Evolutionary conservation across 805 yeast species (phyloP).

Genomic region (Grigorovia jiainica): DNA sequence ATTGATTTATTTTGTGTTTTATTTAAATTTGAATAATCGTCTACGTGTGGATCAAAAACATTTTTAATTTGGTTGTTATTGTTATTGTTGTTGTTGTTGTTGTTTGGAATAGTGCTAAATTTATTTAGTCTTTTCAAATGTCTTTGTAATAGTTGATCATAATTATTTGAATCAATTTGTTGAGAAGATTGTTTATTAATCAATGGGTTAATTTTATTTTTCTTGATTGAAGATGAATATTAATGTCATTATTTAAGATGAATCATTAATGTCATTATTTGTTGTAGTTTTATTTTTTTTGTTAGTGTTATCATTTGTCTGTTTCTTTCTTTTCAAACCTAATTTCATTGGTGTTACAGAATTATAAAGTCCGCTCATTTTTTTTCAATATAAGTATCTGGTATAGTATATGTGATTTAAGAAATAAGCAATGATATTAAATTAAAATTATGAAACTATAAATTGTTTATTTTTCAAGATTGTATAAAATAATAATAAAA

Average conservation of each 20-base stretch:
- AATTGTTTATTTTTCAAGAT: too few relatives aligned
- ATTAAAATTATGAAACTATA: too few relatives aligned
- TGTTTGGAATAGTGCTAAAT: neutral
- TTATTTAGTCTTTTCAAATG: neutral
- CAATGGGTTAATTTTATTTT: too few relatives aligned
- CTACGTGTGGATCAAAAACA: conserved; percentile 11
- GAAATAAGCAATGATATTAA: too few relatives aligned
- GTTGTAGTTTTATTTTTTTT: neutral
- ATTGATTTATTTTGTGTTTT: conserved; percentile 26
- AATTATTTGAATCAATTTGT: neutral
- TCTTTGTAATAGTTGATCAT: neutral
- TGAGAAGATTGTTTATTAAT: neutral
- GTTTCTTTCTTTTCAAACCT: neutral
- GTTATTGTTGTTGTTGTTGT: too few relatives aligned
- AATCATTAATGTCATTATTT: neutral
- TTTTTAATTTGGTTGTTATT: conserved; percentile 2
- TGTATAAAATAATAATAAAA: too few relatives aligned
- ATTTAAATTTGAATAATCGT: conserved; percentile 20
- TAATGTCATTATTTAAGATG: too few relatives aligned
- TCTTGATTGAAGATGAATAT: too few relatives aligned
- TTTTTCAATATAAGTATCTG: too few relatives aligned
- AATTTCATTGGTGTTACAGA: neutral
- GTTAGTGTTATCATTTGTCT: neutral
- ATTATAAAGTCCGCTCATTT: neutral
- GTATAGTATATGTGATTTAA: too few relatives aligned